These are phyloP conservation scores for Schwanniomyces sp. DNA, from an alignment of 805 yeast species.

Conservation along the genomic window DNA sequence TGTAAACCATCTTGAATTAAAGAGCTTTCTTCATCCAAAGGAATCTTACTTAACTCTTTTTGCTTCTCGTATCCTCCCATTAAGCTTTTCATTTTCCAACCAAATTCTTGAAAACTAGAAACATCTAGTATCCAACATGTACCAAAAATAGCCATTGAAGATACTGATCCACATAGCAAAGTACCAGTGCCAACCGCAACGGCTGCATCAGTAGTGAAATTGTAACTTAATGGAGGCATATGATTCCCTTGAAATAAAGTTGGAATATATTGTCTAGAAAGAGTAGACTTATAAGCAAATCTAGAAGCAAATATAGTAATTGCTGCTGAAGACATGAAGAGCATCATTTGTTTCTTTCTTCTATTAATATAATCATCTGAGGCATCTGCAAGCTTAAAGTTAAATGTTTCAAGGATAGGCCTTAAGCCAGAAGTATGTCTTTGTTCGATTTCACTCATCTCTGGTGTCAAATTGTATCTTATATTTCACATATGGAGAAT, in stretches of 20 bases:
- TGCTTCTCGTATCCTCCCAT: conserved; percentile 71
- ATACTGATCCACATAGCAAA: conserved; percentile 66
- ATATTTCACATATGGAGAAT: not conserved
- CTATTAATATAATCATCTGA: conserved; percentile 55
- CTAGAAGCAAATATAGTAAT: conserved; percentile 71
- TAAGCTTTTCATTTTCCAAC: conserved; percentile 58
- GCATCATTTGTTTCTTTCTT: conserved; percentile 68
- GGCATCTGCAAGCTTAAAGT: conserved; percentile 36
- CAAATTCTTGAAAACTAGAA: conserved; percentile 66
- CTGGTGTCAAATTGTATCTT: not conserved
- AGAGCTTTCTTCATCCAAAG: conserved; percentile 58
- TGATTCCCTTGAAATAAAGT: conserved; percentile 81
- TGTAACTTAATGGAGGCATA: conserved; percentile 73
- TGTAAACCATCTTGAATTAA: conserved; percentile 56
- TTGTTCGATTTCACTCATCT: not conserved
- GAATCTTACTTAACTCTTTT: conserved; percentile 38
- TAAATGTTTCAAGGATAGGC: conserved; percentile 7
- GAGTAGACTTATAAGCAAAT: conserved; percentile 72
- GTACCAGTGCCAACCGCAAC: conserved; percentile 84
- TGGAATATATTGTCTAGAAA: conserved; percentile 72
- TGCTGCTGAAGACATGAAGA: conserved; percentile 71
- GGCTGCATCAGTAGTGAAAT: conserved; percentile 79
- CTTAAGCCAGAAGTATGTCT: not conserved
- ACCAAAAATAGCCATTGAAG: conserved; percentile 73
- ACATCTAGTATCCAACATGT: conserved; percentile 81